Evolutionary conservation across 805 yeast species (phyloP).

Genomic region (Saccharomycopsis guyanensis): DNA sequence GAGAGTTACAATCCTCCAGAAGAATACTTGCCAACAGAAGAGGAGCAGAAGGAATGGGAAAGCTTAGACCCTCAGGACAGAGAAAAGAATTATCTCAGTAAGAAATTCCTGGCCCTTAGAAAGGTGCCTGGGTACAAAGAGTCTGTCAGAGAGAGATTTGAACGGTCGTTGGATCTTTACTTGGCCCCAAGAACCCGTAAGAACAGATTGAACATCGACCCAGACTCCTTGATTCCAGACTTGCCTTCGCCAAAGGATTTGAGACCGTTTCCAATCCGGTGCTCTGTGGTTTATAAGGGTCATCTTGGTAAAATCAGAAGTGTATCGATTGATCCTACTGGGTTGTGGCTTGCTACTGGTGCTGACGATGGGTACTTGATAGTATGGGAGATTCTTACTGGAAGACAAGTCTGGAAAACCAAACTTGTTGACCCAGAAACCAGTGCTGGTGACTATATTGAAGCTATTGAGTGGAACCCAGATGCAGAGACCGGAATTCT

Average conservation of each 20-base stretch:
- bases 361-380: constrained; percentile 94
- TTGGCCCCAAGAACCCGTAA: constrained; percentile 94
- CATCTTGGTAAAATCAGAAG: constrained; percentile 80
- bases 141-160: constrained; percentile 82
- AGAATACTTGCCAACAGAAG: constrained; percentile 77
- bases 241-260: constrained; percentile 94
- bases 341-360: constrained; percentile 95
- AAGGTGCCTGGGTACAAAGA: constrained; percentile 91
- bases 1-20: constrained; percentile 97
- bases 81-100: constrained; percentile 72
- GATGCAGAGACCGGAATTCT: constrained; percentile 63
- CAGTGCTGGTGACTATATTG: constrained; percentile 70
- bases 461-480: constrained; percentile 87
- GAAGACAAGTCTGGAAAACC: constrained; percentile 81
- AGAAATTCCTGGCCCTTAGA: constrained; percentile 73
- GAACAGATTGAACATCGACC: constrained; percentile 86
- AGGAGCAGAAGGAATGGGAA: constrained; percentile 68
- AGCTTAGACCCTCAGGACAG: constrained; percentile 68
- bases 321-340: constrained; percentile 77
- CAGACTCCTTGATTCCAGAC: constrained; percentile 92
- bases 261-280: constrained; percentile 91
- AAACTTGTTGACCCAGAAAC: constrained; percentile 39
- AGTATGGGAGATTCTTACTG: constrained; percentile 95
- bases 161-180: constrained; percentile 87
- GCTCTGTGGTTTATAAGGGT: constrained; percentile 78